These are phyloP conservation scores for Herpotrichia juniperi DNA, from an alignment of 2,329 filamentous ascomycete genomes.

Conservation along the genomic window DNA sequence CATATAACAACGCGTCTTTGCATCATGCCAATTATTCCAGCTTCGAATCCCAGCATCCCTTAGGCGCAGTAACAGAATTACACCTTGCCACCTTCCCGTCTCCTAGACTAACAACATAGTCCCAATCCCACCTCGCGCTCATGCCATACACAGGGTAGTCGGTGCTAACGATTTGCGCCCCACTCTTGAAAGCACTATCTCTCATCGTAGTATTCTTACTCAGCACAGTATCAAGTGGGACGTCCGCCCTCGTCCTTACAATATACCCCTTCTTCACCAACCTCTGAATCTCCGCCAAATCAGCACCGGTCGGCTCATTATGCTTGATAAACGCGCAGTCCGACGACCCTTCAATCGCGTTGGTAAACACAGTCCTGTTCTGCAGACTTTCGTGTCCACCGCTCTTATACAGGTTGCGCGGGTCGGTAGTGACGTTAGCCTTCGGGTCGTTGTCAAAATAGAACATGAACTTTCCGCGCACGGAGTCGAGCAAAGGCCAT, in stretches of 20 bases:
- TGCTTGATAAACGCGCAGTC: slow-evolving; percentile 59
- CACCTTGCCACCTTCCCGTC: slow-evolving; percentile 40
- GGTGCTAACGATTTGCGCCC: slow-evolving; percentile 58
- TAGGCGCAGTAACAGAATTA: slow-evolving; percentile 46
- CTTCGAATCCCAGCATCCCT: slow-evolving; percentile 38
- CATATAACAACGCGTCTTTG: too few relatives aligned
- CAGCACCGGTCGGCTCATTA: slow-evolving; percentile 49
- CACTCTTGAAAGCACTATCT: slow-evolving; percentile 52
- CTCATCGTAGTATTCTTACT: slow-evolving; percentile 50
- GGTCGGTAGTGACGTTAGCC: slow-evolving; percentile 27
- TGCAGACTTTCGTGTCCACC: slow-evolving; percentile 45
- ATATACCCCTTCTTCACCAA: slow-evolving; percentile 56
- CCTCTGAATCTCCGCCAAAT: slow-evolving; percentile 50
- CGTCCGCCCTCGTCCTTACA: slow-evolving; percentile 57
- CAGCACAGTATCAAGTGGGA: slow-evolving; percentile 53
- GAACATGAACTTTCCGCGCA: slow-evolving; percentile 56
- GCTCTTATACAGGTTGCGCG: slow-evolving; percentile 48
- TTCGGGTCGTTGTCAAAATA: slow-evolving; percentile 58
- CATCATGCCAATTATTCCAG: too few relatives aligned
- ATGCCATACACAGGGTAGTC: slow-evolving; percentile 57
- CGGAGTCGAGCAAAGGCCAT: slow-evolving; percentile 56
- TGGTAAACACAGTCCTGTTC: slow-evolving; percentile 57
- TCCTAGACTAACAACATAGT: slow-evolving; percentile 50
- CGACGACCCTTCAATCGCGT: slow-evolving; percentile 51
- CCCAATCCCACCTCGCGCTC: slow-evolving; percentile 54